Evolutionary conservation across 345 rosid genomes (phyloP).

Genomic region (Pistacia vera): DNA sequence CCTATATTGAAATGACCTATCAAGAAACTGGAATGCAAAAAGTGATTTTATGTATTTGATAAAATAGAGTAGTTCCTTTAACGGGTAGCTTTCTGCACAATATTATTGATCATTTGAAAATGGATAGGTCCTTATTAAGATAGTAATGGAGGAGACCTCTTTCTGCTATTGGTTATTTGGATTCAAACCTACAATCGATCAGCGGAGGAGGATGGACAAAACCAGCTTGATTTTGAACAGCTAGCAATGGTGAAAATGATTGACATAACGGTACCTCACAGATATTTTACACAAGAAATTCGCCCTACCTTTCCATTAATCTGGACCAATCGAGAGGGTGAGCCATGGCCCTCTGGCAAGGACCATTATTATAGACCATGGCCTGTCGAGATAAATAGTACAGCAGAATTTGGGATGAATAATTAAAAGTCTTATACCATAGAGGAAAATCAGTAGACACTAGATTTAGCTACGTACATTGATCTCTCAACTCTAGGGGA

Average conservation of each 20-base stretch:
- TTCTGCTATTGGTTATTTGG: neutral
- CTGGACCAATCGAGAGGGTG: slow-evolving; percentile 8
- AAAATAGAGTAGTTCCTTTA: neutral
- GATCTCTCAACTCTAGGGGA: neutral
- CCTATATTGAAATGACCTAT: no score
- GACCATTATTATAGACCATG: slow-evolving; percentile 17
- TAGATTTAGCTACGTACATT: neutral
- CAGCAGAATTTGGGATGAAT: slow-evolving; percentile 1
- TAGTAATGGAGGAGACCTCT: no score
- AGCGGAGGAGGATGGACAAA: neutral
- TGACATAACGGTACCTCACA: slow-evolving; percentile 1
- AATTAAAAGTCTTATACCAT: neutral
- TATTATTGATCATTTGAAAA: neutral
- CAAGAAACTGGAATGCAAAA: no score
- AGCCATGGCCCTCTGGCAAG: neutral
- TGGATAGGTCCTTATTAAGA: neutral
- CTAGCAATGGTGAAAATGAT: slow-evolving; percentile 11
- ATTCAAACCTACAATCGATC: slow-evolving; percentile 11
- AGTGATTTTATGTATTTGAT: neutral
- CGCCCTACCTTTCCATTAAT: slow-evolving; percentile 10
- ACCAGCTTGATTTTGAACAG: neutral
- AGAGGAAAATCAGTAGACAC: neutral
- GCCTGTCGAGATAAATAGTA: slow-evolving; percentile 3
- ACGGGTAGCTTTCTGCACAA: neutral
- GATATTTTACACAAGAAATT: neutral